Base-by-base conservation (phyloP, 495 filamentous ascomycete species). In the Endocarpon pusillum region DNA sequence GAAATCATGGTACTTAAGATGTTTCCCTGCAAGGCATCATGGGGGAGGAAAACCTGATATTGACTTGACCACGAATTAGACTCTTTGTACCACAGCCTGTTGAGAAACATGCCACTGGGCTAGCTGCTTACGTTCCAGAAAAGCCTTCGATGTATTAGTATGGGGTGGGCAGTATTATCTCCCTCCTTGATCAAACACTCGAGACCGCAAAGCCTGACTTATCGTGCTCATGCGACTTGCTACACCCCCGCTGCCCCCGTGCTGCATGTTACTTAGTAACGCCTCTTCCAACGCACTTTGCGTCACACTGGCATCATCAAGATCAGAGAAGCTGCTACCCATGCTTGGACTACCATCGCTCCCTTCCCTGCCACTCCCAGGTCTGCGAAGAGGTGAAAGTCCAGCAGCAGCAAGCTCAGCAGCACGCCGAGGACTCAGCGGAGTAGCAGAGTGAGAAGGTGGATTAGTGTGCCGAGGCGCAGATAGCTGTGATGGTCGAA, bases 321-420 rank as follows among this genome's bases (percentile, higher is more conserved):
- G 62, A 59, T 97, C 89, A 53, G 86, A 94, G 48, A 92, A 97
- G 51, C 86, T 94, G 48, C 85, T 94, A 1, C 87, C 84, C 80
- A 96, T 96, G 43, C 91, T 97, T 0, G 85, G 89, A 1, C 81
- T 85, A 2, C 75, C 84, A 39, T 92, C 84, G 44, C 83, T 92
- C 4, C 73, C 66, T 24, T 82, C 77, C 33, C 70, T 64, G 10
- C 59, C 67, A 19, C 62, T 66, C 8, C 63, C 57, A 33, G 67
- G 69, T 16, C 52, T 48, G 24, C 53, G 57, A 10, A 58, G 58
- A 1, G 70, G 69, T 43, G 69, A 78, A 11, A 65, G 57, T n/a
- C 63, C 65, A 3, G 28, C 28, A 5, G 28, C 28, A 15, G 66
- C 52, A 16, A 73, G 43, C 38, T 75, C 72, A 2, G 62, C 61